Percentiles rank a stretch among this genome's conserved stretches.
These are phyloP conservation scores for Erysimum pusillum DNA, from an alignment of 441 rosid species.

Conservation along the genomic window DNA sequence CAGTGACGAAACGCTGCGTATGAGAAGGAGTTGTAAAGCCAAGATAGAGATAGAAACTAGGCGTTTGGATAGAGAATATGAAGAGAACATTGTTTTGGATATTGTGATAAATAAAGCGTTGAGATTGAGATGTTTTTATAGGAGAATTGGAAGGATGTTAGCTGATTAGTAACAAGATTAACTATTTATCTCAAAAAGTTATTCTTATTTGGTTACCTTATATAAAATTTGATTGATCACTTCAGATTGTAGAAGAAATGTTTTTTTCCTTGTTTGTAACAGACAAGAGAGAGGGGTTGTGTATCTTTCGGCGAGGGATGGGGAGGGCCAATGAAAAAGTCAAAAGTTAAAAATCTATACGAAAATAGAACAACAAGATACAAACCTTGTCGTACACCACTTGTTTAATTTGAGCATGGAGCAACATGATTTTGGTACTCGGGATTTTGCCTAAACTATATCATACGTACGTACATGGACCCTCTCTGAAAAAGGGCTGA, in stretches of 20 bases:
- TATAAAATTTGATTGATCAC: background rate
- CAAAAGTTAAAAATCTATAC: background rate
- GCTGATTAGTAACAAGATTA: background rate
- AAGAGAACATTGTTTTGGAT: background rate
- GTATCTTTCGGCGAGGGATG: background rate
- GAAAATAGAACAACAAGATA: background rate
- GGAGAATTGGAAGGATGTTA: background rate
- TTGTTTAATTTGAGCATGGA: background rate
- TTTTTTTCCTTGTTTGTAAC: background rate
- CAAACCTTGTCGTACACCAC: background rate
- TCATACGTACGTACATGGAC: too few species aligned
- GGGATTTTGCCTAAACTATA: background rate
- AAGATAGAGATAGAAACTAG: background rate
- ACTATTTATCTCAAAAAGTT: background rate
- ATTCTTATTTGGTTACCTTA: background rate
- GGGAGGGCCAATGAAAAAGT: slow-evolving; percentile 4
- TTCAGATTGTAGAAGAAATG: background rate
- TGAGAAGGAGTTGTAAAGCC: slow-evolving; percentile 4
- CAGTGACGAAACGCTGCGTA: slow-evolving; percentile 4
- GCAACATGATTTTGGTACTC: background rate
- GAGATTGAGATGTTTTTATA: background rate
- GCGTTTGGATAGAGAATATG: background rate
- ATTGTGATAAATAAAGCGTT: background rate
- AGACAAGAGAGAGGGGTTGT: background rate
- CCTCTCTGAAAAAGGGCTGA: too few species aligned